Evolutionary conservation across 2,329 filamentous ascomycete species (phyloP), one percentile per base, ranked within the genome.

Genomic region (Fusarium austroafricanum): DNA sequence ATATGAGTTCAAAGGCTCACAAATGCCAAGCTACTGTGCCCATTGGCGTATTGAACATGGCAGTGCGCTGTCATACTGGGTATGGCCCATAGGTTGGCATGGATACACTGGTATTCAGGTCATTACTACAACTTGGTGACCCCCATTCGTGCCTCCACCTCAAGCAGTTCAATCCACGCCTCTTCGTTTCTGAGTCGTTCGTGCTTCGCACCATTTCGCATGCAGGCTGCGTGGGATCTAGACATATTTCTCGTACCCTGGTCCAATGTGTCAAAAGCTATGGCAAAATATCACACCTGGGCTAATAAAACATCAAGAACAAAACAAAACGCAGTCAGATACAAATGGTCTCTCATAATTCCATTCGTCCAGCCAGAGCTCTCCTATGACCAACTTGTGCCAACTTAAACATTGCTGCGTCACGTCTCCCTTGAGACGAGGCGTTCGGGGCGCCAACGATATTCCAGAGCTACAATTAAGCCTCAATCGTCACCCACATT

Each of bases 141-240:
- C 70, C 69, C 70, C 70, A 69, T 67, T 42, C 55, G 31, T n/a
- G 52, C 67, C 70, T 72, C 70, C 70, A 71, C 67, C 47, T 47
- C 31, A 43, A 52, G n/a, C 33, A 28, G 40, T 44, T 55, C 46
- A 69, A 65, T 58, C 54, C 69, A 68, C 54, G 53, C 23, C 55
- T 71, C 42, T 60, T n/a, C 39, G 31, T 26, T n/a, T 40, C 35
- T 29, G 46, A 60, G 46, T 58, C 50, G 43, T 58, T 61, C 47
- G 47, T 54, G 20, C 51, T 62, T 73, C 65, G 52, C 66, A 68
- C 60, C 65, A 73, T 71, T 70, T 66, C 23, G 45, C 53, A 63
- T 70, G 57, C 66, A 59, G 46, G 56, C 56, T 47, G 55, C 44
- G 53, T 47, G 55, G 47, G 53, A 53, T 56, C 52, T 49, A 61